A percentile compares a stretch with the other conserved stretches of the same genome.
phyloP scores from a whole-genome alignment of 805 yeast species.

The Kodamaea nitidulidarum region DNA sequence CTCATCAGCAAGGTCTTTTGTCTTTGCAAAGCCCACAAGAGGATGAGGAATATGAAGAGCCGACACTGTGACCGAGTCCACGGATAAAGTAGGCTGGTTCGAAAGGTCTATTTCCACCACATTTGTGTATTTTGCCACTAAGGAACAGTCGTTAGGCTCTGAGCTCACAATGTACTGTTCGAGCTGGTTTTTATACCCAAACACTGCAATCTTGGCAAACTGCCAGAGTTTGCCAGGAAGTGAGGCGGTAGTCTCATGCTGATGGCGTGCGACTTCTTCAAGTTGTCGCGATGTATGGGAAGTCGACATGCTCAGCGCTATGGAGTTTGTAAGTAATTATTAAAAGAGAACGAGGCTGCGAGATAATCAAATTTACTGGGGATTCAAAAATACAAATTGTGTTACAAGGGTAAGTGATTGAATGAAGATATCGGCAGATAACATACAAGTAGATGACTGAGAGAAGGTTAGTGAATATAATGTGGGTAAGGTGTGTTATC shows the following conservation, averaged over 20 bases:
- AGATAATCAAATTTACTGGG: too few species aligned
- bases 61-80: constrained; percentile 34
- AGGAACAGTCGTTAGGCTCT: constrained; percentile 55
- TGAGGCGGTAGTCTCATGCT: constrained; percentile 18
- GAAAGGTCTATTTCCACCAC: constrained; percentile 37
- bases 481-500: too few species aligned
- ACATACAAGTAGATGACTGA: too few species aligned
- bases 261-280: constrained; percentile 7
- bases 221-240: constrained; percentile 20
- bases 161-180: constrained; percentile 37
- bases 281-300: constrained; percentile 2
- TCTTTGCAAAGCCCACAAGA: constrained; percentile 21
- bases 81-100: constrained; percentile 15
- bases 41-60: constrained; percentile 52
- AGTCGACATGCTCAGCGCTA: too few species aligned
- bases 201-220: constrained; percentile 22
- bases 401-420: too few species aligned
- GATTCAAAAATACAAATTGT: too few species aligned
- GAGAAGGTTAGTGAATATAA: too few species aligned
- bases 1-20: constrained; percentile 29
- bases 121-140: constrained; percentile 45
- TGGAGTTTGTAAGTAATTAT: constrained; percentile 3
- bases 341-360: too few species aligned
- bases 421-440: too few species aligned
- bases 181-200: constrained; percentile 28